These are phyloP conservation scores for Pseudocercospora musae DNA, from an alignment of 2,329 filamentous ascomycete genomes.

Conservation along the genomic window DNA sequence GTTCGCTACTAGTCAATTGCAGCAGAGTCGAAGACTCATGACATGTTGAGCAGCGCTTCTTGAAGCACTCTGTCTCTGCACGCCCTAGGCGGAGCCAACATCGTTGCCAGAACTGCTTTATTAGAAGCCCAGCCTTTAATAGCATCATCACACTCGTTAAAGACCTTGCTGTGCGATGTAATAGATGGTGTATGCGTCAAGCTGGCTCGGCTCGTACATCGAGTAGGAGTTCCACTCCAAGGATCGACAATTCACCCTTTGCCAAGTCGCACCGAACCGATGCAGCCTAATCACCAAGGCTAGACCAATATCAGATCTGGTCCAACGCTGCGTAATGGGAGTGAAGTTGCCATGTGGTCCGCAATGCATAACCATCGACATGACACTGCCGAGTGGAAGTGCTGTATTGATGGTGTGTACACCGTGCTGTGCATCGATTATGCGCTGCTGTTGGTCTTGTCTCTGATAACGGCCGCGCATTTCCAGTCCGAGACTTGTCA, in stretches of 20 bases:
- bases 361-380: not conserved
- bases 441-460: not conserved
- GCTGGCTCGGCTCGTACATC: not conserved
- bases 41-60: too few relatives aligned
- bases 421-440: not conserved
- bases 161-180: constrained; percentile 1
- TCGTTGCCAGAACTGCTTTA: too few relatives aligned
- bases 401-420: constrained; percentile 1
- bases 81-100: too few relatives aligned
- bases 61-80: too few relatives aligned
- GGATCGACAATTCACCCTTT: not conserved
- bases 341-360: not conserved
- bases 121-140: too few relatives aligned
- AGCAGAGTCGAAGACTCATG: too few relatives aligned
- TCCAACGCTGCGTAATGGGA: not conserved
- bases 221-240: not conserved
- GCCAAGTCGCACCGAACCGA: constrained; percentile 1
- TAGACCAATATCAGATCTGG: not conserved
- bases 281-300: not conserved
- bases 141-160: not conserved
- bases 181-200: not conserved
- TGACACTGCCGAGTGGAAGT: not conserved
- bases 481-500: not conserved
- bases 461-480: not conserved
- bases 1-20: too few relatives aligned